Percentiles rank a stretch among this genome's conserved stretches.
Evolutionary conservation across 2,329 filamentous ascomycete species (phyloP).

Genomic region (Cordyceps fumosorosea): DNA sequence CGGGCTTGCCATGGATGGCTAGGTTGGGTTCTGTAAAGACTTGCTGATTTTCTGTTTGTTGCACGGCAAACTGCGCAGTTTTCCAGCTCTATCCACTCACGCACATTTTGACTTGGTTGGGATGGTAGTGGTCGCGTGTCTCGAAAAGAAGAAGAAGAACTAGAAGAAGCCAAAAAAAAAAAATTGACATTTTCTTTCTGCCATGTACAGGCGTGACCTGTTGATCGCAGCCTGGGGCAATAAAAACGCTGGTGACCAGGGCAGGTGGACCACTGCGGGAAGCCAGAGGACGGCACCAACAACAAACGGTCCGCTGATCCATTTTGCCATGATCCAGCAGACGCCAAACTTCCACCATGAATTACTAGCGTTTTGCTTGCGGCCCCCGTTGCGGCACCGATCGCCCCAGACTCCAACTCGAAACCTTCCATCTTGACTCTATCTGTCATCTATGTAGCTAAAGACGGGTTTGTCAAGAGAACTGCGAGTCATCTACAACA

Average conservation of each 20-base stretch:
- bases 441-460: background rate
- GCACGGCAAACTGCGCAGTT: background rate
- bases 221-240: background rate
- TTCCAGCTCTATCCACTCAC: background rate
- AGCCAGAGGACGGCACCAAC: background rate
- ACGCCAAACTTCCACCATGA: background rate
- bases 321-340: background rate
- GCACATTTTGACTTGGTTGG: background rate
- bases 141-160: background rate
- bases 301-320: slow-evolving; percentile 1
- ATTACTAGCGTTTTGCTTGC: too few species aligned
- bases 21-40: background rate
- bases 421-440: too few species aligned
- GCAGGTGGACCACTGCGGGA: slow-evolving; percentile 1
- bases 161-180: background rate
- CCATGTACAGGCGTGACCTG: background rate
- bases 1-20: background rate
- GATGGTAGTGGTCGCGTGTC: background rate
- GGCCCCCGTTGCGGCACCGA: background rate
- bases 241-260: background rate
- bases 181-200: too few species aligned
- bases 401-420: background rate
- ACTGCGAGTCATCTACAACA: background rate
- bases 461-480: background rate
- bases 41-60: background rate